These are phyloP conservation scores for Fusarium verrucosum DNA, from an alignment of 2,329 filamentous ascomycete genomes.

Conservation along the genomic window DNA sequence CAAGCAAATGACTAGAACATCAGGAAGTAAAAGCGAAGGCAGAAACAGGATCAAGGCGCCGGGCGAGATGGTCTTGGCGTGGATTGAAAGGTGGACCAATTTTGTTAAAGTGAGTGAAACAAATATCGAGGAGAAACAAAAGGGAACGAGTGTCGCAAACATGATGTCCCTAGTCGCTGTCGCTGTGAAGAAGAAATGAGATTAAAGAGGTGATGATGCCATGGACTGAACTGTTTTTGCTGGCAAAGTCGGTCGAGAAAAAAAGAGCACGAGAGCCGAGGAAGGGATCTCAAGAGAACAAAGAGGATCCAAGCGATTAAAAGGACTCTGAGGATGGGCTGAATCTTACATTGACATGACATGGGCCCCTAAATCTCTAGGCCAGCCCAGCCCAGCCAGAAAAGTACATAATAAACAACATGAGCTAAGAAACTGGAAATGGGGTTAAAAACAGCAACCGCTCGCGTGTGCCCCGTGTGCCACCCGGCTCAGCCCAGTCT, in stretches of 20 bases:
- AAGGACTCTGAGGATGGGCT: background rate
- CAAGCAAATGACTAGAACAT: conserved; percentile 41
- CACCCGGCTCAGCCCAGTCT: conserved; percentile 3
- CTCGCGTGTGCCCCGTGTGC: conserved; percentile 39
- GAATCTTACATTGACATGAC: conserved; percentile 4
- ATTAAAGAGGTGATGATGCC: conserved; percentile 1
- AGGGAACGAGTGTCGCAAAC: conserved; percentile 41
- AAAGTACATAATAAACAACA: too few relatives aligned
- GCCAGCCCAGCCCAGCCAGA: too few relatives aligned
- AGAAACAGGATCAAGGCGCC: conserved; percentile 43
- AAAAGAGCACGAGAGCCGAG: background rate
- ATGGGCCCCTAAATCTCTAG: background rate
- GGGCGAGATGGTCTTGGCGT: conserved; percentile 41
- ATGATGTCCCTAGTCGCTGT: conserved; percentile 19
- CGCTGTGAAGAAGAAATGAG: background rate
- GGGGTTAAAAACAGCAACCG: conserved; percentile 37
- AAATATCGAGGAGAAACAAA: conserved; percentile 45
- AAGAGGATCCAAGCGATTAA: too few relatives aligned
- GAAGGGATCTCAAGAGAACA: background rate
- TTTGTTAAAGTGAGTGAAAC: conserved; percentile 45
- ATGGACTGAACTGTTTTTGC: background rate
- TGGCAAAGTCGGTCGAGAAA: background rate
- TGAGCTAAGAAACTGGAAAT: background rate
- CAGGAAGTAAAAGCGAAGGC: conserved; percentile 44
- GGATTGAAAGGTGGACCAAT: conserved; percentile 44